A percentile compares a stretch with the other conserved stretches of the same genome.
Evolutionary conservation across 306 rosid species (phyloP).

Genomic region (Lablab purpureus): DNA sequence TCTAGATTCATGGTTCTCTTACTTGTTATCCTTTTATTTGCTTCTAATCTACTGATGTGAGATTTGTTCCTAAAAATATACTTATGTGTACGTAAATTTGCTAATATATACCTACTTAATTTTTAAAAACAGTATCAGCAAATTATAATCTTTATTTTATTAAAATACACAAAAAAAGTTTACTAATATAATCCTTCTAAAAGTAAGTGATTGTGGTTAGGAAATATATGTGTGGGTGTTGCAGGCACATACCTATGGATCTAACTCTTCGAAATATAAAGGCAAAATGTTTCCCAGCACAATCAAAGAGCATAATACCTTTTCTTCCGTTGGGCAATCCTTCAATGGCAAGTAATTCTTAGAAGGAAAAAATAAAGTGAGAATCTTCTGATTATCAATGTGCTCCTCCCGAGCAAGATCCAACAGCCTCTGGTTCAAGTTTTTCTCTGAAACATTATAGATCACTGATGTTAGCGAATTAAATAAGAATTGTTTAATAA

Average conservation of each 20-base stretch:
- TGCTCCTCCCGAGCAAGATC: slow-evolving; percentile 48
- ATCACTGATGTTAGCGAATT: slow-evolving; percentile 16
- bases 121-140: too few relatives aligned
- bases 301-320: slow-evolving; percentile 45
- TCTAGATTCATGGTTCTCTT: neutral
- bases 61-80: neutral
- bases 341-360: slow-evolving; percentile 62
- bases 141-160: too few relatives aligned
- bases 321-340: slow-evolving; percentile 56
- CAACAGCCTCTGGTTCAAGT: slow-evolving; percentile 54
- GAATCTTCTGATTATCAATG: slow-evolving; percentile 63
- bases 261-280: neutral
- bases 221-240: neutral
- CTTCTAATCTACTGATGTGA: neutral
- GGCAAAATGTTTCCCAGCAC: slow-evolving; percentile 24
- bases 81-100: too few relatives aligned
- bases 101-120: too few relatives aligned
- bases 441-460: slow-evolving; percentile 57
- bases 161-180: too few relatives aligned
- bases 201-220: too few relatives aligned
- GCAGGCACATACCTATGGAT: neutral
- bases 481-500: slow-evolving; percentile 1
- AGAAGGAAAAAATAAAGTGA: slow-evolving; percentile 57
- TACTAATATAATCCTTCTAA: too few relatives aligned
- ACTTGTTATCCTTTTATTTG: neutral